Evolutionary conservation across 148 eudicot species (phyloP), one percentile per base, ranked within the genome.

Genomic region (Rhododendron simsii): DNA sequence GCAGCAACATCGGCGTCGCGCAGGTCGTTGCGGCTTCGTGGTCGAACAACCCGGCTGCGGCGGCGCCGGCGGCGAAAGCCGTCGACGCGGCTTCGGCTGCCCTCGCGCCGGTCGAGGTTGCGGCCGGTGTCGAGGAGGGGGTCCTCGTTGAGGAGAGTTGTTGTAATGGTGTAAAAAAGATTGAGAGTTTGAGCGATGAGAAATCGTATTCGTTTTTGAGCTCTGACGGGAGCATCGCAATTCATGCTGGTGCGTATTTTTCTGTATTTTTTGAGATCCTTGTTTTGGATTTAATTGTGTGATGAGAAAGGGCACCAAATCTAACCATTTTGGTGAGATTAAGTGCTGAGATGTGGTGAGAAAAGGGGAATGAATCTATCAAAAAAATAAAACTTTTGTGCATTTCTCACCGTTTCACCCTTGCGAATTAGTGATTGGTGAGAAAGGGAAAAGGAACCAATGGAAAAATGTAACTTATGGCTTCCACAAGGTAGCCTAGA

Each of bases 1-100:
- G 98, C 85, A 93, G 98, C 94, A 95, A 95, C 90, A 95, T 95
- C 88, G 97, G 97, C 35, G 97, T 94, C 28, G 95, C 97, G 1
- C 97, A 93, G 50, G 86, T 94, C 75, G 95, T 94, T 2, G 97
- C 97, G 1, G 95, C 97, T 20, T 93, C 97, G 76, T 94, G 97
- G 97, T 90, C 96, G 12, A 84, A 87, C 88, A 85, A 88, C 80
- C 79, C 69, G 51, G 51, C 59, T 1, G 44, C 84, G 45, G 48
- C 20, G 8, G 7, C 20, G 8, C 26, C 88, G 39, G 57, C 83
- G 55, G 85, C 84, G 35, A 67, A 28, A 15, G 83, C 92, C 0
- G 84, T 89, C 71, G 84, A 92, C 78, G 87, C 87, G 10, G 87
- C 87, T 7, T 86, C 91, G 63, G 67, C 37, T 78, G 89, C 53